These are phyloP conservation scores for Stagonosporopsis cucurbitacearum DNA, from an alignment of 2,329 filamentous ascomycete species.

Conservation along the genomic window DNA sequence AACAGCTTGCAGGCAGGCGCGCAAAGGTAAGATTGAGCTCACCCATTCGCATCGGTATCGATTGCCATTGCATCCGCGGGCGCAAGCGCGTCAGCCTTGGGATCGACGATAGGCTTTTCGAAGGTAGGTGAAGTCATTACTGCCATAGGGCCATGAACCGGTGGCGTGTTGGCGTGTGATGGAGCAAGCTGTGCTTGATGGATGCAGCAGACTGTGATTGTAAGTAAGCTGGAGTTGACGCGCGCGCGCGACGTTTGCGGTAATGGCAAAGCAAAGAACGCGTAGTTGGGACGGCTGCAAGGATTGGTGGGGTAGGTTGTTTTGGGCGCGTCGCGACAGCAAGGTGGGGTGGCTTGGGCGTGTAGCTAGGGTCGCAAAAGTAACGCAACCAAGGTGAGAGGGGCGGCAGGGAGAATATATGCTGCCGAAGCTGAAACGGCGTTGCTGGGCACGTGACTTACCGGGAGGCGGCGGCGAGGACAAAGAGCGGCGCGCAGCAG, in stretches of 20 bases:
- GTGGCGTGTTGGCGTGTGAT: conserved; percentile 29
- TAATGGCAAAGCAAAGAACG: too few species aligned
- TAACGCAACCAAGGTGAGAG: conserved; percentile 21
- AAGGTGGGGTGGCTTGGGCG: conserved; percentile 18
- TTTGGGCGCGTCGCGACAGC: conserved; percentile 22
- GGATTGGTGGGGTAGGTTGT: conserved; percentile 3
- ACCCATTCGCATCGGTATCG: conserved; percentile 65
- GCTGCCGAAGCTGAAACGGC: conserved; percentile 38
- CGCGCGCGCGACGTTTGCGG: conserved; percentile 27
- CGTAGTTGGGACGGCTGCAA: conserved; percentile 21
- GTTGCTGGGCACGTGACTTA: conserved; percentile 41
- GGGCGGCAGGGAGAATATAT: conserved; percentile 32
- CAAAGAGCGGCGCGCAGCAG: conserved; percentile 20
- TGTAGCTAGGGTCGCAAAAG: conserved; percentile 30
- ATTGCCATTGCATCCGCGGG: conserved; percentile 60
- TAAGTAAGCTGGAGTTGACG: conserved; percentile 25
- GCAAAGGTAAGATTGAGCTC: conserved; percentile 50
- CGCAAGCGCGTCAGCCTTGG: conserved; percentile 58
- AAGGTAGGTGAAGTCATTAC: conserved; percentile 49
- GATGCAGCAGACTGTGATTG: conserved; percentile 20
- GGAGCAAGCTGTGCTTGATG: conserved; percentile 15
- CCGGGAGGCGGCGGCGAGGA: conserved; percentile 38
- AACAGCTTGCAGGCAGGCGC: conserved; percentile 21
- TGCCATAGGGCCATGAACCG: conserved; percentile 50
- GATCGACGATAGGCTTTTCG: conserved; percentile 52